Base-by-base conservation (phyloP, 2,329 filamentous ascomycete genomes). In the Clonostachys sp. region DNA sequence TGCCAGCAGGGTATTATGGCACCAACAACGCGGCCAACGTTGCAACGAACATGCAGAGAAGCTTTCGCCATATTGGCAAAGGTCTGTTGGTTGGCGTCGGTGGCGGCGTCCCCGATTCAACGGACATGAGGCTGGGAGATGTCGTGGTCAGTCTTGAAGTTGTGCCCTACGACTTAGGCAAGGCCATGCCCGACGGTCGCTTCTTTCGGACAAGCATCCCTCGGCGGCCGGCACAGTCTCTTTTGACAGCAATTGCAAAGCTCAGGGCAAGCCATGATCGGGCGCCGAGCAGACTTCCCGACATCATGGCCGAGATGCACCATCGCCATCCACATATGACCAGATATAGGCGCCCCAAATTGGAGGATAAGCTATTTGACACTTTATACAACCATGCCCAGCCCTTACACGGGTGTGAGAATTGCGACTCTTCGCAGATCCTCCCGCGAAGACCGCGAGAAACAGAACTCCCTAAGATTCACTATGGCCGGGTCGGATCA, bases 41-140 rank as follows among this genome's bases (percentile, higher is more conserved):
- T 0, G 57, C 46, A 2, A 16, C 33, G n/a, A 38, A 45, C 12
- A 35, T 45, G 43, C 30, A 18, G 43, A 20, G 33, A 38, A 45
- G 33, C 6, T 45, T 35, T n/a, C 40, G 44, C 2, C 41, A 24
- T 0, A 48, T 56, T 30, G 33, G 42, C 3, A 16, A 16, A 33
- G 6, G 43, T 33, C 35, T 63, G 41, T 41, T 62, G 6, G 51
- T 56, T 9, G 61, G 61, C 12, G 59, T 56, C 16, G 60, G 55
- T 2, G 57, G 55, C 1, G 60, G 58, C 0, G 53, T 58, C 2
- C 50, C 48, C 3, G 45, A 45, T n/a, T 42, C 45, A 12, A 41
- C 20, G 12, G 55, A 58, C 7, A 36, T 59, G 8, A 50, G 51
- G 33, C 50, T 59, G 1, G 57, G 57, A 5, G 57, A 59, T 38